Conservation (phyloP, 306 rosid species). For the Casuarina glauca region DNA sequence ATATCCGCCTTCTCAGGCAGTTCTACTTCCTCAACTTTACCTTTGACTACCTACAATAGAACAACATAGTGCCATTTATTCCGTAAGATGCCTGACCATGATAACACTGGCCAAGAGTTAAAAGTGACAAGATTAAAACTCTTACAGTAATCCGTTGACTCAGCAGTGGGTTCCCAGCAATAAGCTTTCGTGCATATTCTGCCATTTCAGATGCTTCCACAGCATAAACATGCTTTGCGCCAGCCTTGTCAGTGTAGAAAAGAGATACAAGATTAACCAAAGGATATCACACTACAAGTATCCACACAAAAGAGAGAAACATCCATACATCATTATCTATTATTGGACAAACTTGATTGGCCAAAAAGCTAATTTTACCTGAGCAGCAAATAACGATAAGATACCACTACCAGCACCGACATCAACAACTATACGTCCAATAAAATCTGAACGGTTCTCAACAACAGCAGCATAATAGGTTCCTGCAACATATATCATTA, state of each 20-base stretch:
- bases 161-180: constrained; percentile 79
- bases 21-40: constrained; percentile 86
- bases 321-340: not conserved
- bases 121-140: constrained; percentile 3
- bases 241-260: constrained; percentile 58
- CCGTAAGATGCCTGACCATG: constrained; percentile 10
- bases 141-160: constrained; percentile 88
- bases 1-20: constrained; percentile 96
- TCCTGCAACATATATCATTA: constrained; percentile 46
- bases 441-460: constrained; percentile 84
- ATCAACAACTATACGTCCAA: constrained; percentile 88
- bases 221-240: constrained; percentile 97
- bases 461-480: constrained; percentile 89
- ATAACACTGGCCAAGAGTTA: not conserved
- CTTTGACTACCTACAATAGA: constrained; percentile 72
- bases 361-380: constrained; percentile 50
- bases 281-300: not conserved
- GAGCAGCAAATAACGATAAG: constrained; percentile 96
- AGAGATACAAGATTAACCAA: not conserved
- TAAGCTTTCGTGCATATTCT: constrained; percentile 80
- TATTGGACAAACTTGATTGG: constrained; percentile 10
- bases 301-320: constrained; percentile 8
- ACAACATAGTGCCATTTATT: constrained; percentile 2
- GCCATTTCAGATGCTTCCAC: constrained; percentile 99
- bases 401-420: constrained; percentile 99